Percentiles rank a stretch among this genome's conserved stretches.
phyloP scores from a whole-genome alignment of 1,284 basidiomycete species.

The Ustilago trichophora region DNA sequence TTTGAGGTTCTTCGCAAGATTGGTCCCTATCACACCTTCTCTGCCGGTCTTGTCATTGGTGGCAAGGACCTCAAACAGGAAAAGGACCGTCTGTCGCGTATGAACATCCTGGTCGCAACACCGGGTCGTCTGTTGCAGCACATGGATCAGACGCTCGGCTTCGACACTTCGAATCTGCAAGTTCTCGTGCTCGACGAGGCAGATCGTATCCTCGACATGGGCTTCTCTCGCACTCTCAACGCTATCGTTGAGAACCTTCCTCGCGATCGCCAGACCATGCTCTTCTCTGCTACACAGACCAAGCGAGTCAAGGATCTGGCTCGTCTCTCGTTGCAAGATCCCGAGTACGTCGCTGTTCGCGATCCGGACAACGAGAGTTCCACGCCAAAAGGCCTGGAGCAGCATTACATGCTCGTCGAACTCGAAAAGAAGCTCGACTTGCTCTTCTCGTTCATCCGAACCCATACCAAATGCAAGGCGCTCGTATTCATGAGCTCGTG shows the following conservation, averaged over 20 bases:
- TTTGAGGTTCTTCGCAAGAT: constrained; percentile 94
- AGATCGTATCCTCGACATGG: constrained; percentile 95
- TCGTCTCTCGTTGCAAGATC: constrained; percentile 85
- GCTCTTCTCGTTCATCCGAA: constrained; percentile 94
- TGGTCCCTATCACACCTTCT: constrained; percentile 88
- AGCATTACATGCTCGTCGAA: constrained; percentile 85
- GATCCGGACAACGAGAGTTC: constrained; percentile 64
- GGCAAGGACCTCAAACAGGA: constrained; percentile 97
- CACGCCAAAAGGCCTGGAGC: constrained; percentile 80
- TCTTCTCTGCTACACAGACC: constrained; percentile 97
- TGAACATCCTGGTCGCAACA: constrained; percentile 98
- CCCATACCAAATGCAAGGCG: constrained; percentile 88
- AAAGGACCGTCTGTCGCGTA: constrained; percentile 77
- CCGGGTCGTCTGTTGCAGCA: constrained; percentile 94
- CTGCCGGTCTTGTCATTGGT: constrained; percentile 93
- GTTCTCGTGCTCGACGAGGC: constrained; percentile 96
- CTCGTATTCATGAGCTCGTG: constrained; percentile 94
- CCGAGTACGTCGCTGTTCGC: constrained; percentile 75
- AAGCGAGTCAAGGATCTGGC: constrained; percentile 89
- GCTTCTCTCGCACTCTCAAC: constrained; percentile 86
- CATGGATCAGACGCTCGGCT: constrained; percentile 96
- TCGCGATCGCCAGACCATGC: constrained; percentile 77
- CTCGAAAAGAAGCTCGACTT: constrained; percentile 90
- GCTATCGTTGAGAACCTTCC: constrained; percentile 86
- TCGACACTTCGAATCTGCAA: constrained; percentile 89